These are phyloP conservation scores for Globisporangium rhizosaccharum DNA, from an alignment of 352 stramenopile species.

Conservation along the genomic window DNA sequence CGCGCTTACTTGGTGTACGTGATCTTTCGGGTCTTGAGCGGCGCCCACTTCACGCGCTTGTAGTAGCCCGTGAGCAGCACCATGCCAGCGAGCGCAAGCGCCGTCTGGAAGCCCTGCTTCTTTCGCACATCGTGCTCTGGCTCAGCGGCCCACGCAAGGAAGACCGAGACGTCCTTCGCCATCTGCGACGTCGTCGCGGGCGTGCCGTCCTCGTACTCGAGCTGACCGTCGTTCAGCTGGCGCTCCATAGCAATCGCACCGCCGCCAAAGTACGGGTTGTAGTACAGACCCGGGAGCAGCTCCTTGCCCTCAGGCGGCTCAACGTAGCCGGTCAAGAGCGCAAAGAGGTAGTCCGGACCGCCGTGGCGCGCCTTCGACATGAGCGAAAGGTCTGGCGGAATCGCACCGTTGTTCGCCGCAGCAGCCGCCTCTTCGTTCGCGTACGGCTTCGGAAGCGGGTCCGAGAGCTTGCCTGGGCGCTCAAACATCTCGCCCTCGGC, in stretches of 20 bases:
- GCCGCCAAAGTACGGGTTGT: conserved; percentile 99
- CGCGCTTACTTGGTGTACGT: conserved; percentile 93
- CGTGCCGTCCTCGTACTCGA: conserved; percentile 98
- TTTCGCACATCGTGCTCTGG: conserved; percentile 98
- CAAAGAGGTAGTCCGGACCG: conserved; percentile 97
- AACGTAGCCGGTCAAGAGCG: conserved; percentile 96
- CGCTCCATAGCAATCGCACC: conserved; percentile 98
- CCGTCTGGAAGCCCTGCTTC: conserved; percentile 94
- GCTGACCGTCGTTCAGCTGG: conserved; percentile 94
- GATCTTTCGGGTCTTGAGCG: conserved; percentile 98
- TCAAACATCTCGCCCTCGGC: conserved; percentile 99
- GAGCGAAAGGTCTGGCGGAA: conserved; percentile 96
- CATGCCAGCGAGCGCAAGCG: conserved; percentile 89
- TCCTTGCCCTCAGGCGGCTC: conserved; percentile 91
- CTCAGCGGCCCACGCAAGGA: conserved; percentile 96
- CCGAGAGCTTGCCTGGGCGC: conserved; percentile 95
- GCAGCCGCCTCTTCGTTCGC: conserved; percentile 96
- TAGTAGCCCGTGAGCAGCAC: conserved; percentile 95
- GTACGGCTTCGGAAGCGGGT: conserved; percentile 95
- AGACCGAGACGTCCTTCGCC: conserved; percentile 96
- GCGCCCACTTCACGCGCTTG: conserved; percentile 97
- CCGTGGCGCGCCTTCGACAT: conserved; percentile 96
- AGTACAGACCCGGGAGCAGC: conserved; percentile 88
- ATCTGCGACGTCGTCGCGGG: conserved; percentile 97
- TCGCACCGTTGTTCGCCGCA: conserved; percentile 96